Percentiles rank a stretch among this genome's conserved stretches.
phyloP scores from a whole-genome alignment of 129 eudicot genomes.

The Glebionis coronaria region DNA sequence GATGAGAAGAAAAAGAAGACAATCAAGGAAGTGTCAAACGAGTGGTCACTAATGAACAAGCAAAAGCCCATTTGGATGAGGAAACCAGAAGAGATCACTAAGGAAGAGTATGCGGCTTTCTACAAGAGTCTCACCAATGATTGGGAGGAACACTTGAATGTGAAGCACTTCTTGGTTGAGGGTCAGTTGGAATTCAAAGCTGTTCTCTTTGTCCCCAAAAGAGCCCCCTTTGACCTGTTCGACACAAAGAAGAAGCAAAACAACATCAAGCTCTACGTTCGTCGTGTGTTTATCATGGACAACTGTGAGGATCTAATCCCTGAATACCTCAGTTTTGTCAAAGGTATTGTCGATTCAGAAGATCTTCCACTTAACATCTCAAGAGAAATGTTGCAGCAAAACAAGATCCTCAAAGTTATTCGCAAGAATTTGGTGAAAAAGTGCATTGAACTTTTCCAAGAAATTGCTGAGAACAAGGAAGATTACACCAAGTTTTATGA shows the following conservation, averaged over 20 bases:
- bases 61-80: conserved; percentile 86
- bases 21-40: conserved; percentile 73
- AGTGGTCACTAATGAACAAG: conserved; percentile 66
- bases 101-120: conserved; percentile 76
- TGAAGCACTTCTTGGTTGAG: conserved; percentile 76
- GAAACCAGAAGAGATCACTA: conserved; percentile 72
- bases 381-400: conserved; percentile 27
- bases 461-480: conserved; percentile 39
- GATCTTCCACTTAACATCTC: conserved; percentile 84
- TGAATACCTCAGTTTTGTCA: conserved; percentile 65
- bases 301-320: conserved; percentile 86
- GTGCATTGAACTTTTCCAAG: conserved; percentile 25
- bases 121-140: conserved; percentile 78
- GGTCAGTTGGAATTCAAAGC: conserved; percentile 78
- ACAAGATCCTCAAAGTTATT: conserved; percentile 25
- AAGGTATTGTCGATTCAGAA: conserved; percentile 88
- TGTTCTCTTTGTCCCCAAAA: conserved; percentile 66
- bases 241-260: conserved; percentile 70
- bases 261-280: conserved; percentile 89
- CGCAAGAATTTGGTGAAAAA: conserved; percentile 28
- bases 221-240: conserved; percentile 75
- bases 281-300: conserved; percentile 85
- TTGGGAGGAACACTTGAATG: conserved; percentile 73
- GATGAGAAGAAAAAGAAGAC: conserved; percentile 71
- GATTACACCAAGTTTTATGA: conserved; percentile 82